Percentiles rank a stretch among this genome's conserved stretches.
Conservation (phyloP, 2,329 filamentous ascomycete species). For the Aciculosporium take region DNA sequence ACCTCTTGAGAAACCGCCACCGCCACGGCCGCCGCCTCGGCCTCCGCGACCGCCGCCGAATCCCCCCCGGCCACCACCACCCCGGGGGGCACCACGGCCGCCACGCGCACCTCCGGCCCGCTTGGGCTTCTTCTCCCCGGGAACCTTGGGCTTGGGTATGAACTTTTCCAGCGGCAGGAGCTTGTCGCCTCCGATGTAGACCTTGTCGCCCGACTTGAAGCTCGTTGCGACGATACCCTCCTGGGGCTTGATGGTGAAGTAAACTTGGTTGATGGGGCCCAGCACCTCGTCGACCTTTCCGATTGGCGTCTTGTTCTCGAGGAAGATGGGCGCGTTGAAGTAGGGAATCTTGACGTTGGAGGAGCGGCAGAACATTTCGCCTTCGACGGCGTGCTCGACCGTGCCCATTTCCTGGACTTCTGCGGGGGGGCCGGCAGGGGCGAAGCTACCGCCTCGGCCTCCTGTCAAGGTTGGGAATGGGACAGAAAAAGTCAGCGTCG, state of each 20-base stretch:
- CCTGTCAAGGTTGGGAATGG: no score
- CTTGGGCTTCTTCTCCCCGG: constrained; percentile 46
- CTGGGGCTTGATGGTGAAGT: constrained; percentile 94
- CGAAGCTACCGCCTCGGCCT: constrained; percentile 10
- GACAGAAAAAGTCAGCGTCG: not conserved
- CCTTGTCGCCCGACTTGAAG: constrained; percentile 94
- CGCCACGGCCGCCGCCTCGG: constrained; percentile 10
- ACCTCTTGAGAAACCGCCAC: constrained; percentile 20
- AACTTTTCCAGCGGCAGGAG: constrained; percentile 91
- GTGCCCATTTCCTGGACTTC: constrained; percentile 61
- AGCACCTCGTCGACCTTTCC: constrained; percentile 98
- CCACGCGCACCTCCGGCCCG: constrained; percentile 41
- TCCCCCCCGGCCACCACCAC: constrained; percentile 19
- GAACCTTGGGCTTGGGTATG: constrained; percentile 79
- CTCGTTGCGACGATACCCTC: constrained; percentile 90
- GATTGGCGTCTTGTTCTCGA: constrained; percentile 94
- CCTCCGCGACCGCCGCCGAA: constrained; percentile 8
- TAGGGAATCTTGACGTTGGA: constrained; percentile 92
- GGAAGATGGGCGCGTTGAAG: constrained; percentile 97
- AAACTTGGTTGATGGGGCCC: constrained; percentile 93
- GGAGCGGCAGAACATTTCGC: constrained; percentile 94
- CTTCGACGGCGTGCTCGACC: constrained; percentile 89
- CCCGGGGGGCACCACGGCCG: constrained; percentile 9
- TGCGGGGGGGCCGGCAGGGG: constrained; percentile 9
- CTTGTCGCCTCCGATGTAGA: constrained; percentile 92